phyloP scores from a whole-genome alignment of 164 flowering plant species.

The Vitis labrusca region DNA sequence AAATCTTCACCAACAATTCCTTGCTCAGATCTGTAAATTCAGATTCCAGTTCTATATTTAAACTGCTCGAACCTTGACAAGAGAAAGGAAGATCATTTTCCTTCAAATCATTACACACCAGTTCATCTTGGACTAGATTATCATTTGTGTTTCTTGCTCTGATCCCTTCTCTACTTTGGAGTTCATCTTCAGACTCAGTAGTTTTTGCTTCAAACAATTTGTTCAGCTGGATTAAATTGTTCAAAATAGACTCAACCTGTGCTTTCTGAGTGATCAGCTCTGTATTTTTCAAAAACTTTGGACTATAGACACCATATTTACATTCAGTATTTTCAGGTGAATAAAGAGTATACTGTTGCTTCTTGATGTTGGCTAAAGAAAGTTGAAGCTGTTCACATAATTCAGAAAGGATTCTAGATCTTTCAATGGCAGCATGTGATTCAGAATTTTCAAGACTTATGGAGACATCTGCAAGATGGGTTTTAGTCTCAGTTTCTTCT shows the following conservation, averaged over 20 bases:
- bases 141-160: conserved; percentile 5
- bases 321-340: conserved; percentile 8
- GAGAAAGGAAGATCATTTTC: conserved; percentile 10
- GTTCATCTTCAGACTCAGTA: conserved; percentile 14
- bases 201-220: conserved; percentile 32
- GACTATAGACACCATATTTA: conserved; percentile 6
- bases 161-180: conserved; percentile 23
- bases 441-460: conserved; percentile 13
- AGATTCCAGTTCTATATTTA: conserved; percentile 16
- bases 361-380: conserved; percentile 29
- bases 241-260: conserved; percentile 30
- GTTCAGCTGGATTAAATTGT: conserved; percentile 31
- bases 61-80: conserved; percentile 18
- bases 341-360: conserved; percentile 15
- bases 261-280: conserved; percentile 14
- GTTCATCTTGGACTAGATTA: conserved; percentile 19
- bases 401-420: conserved; percentile 16
- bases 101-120: conserved; percentile 15
- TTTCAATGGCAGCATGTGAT: conserved; percentile 17
- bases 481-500: conserved; percentile 18
- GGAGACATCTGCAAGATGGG: conserved; percentile 4
- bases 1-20: conserved; percentile 21
- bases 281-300: too few species aligned
- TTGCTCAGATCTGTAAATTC: conserved; percentile 15
- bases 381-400: conserved; percentile 35